These are phyloP conservation scores for Straminergon stramineum DNA, from an alignment of 225 moss, liverwort and hornwort genomes.

Conservation along the genomic window DNA sequence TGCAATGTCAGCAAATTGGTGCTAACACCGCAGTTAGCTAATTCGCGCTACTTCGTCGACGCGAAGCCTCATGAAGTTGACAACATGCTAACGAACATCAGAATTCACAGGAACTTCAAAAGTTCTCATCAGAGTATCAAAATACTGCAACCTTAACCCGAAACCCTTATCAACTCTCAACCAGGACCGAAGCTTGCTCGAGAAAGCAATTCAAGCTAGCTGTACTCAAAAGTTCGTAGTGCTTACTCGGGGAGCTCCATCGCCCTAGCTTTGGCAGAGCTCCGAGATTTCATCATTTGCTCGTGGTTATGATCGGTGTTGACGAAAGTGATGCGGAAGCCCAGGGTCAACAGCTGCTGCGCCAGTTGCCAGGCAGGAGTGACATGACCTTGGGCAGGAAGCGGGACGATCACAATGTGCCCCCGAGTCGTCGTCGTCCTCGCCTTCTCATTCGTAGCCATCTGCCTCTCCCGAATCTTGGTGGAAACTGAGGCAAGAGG, in stretches of 20 bases:
- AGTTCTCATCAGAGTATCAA: not conserved
- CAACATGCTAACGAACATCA: not conserved
- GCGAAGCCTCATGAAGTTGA: no score
- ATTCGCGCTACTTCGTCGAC: not conserved
- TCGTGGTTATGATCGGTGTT: constrained; percentile 6
- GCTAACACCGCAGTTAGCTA: not conserved
- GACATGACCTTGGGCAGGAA: constrained; percentile 10
- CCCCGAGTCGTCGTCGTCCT: not conserved
- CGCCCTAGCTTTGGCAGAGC: not conserved
- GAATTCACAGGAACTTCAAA: not conserved
- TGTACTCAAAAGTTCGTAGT: no score
- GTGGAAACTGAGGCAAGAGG: not conserved
- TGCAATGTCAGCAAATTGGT: not conserved
- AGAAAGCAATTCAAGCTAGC: not conserved
- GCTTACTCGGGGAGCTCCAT: not conserved
- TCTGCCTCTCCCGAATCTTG: not conserved
- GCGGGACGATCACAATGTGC: constrained; percentile 23
- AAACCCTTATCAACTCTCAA: not conserved
- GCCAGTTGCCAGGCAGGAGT: constrained; percentile 12
- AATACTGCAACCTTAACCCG: not conserved
- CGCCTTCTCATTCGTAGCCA: not conserved
- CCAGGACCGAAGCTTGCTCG: no score
- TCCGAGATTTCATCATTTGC: not conserved
- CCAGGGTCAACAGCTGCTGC: not conserved
- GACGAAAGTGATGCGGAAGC: constrained; percentile 27